phyloP scores from a whole-genome alignment of 768 basidiomycete species.

The Naganishia vaughanmartiniae region DNA sequence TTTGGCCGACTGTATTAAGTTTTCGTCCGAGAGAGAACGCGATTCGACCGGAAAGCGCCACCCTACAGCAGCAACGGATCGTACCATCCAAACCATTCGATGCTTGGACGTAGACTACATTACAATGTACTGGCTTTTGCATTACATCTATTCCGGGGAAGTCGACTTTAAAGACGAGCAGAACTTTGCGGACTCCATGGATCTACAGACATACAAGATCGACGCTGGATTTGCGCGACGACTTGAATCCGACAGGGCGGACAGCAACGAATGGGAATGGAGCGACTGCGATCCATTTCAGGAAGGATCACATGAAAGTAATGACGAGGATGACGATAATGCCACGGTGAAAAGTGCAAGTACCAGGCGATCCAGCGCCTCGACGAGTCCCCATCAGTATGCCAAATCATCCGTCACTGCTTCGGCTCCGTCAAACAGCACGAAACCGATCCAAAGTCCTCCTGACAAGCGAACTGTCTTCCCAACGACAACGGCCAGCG shows the following conservation, averaged over 20 bases:
- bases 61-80: constrained; percentile 50
- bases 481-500: background rate
- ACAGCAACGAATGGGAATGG: background rate
- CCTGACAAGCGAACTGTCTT: background rate
- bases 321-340: background rate
- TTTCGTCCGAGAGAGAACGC: background rate
- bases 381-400: background rate
- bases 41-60: background rate
- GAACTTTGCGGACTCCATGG: constrained; percentile 58
- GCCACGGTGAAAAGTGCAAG: constrained; percentile 1
- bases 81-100: constrained; percentile 56
- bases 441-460: background rate
- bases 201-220: background rate
- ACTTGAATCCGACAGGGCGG: background rate
- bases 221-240: background rate
- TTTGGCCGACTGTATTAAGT: constrained; percentile 58
- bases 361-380: background rate
- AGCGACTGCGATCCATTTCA: too few species aligned
- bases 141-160: constrained; percentile 68
- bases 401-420: background rate
- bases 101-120: constrained; percentile 70
- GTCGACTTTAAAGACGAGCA: constrained; percentile 67
- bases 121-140: constrained; percentile 72
- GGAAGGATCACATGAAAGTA: constrained; percentile 46
- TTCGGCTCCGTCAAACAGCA: too few species aligned